Conservation (phyloP, 2,329 filamentous ascomycete species). For the Colletotrichum falcatum region DNA sequence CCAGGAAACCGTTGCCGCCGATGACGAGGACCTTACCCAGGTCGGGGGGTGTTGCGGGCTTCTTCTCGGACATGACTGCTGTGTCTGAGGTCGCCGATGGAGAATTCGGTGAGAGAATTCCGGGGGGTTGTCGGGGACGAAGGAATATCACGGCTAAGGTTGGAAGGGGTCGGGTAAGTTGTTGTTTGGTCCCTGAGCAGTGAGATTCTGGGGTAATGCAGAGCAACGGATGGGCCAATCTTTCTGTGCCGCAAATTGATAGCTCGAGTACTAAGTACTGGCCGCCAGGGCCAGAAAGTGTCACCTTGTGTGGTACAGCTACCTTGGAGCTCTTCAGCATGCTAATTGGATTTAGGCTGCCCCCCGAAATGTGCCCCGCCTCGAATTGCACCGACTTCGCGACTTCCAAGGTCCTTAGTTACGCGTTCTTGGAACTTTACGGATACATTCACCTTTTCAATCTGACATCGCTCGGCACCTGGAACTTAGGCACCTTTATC, state of each 20-base stretch:
- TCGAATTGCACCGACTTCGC: slow-evolving; percentile 34
- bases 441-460: neutral
- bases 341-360: slow-evolving; percentile 33
- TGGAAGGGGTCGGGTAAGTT: slow-evolving; percentile 8
- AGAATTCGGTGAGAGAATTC: neutral
- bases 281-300: neutral
- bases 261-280: slow-evolving; percentile 13
- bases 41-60: slow-evolving; percentile 47
- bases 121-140: slow-evolving; percentile 11
- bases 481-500: neutral
- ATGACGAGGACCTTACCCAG: slow-evolving; percentile 82
- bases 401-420: slow-evolving; percentile 5
- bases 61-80: slow-evolving; percentile 45
- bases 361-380: slow-evolving; percentile 22
- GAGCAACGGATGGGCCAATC: slow-evolving; percentile 20
- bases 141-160: neutral
- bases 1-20: slow-evolving; percentile 87
- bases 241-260: slow-evolving; percentile 19
- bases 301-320: neutral
- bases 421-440: neutral
- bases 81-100: neutral
- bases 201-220: slow-evolving; percentile 24
- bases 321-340: slow-evolving; percentile 27
- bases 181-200: slow-evolving; percentile 14
- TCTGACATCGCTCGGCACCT: neutral